phyloP scores from a whole-genome alignment of 31 red algal genomes.

The Porphyra umbilicalis region DNA sequence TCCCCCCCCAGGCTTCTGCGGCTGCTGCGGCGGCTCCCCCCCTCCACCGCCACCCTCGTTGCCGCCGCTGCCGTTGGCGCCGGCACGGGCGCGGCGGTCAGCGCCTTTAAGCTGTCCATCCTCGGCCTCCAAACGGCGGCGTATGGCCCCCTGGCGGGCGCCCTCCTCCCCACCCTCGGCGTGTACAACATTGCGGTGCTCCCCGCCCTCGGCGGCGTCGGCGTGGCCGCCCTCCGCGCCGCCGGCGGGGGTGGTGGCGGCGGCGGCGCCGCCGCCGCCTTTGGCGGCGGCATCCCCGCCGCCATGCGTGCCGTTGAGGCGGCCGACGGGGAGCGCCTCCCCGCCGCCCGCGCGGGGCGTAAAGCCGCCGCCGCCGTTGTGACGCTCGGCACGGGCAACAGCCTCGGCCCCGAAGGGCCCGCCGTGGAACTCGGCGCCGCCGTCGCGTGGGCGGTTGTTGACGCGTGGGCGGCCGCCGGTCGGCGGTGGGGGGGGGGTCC shows the following conservation, averaged over 20 bases:
- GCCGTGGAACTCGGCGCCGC: constrained; percentile 35
- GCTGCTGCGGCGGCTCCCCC: background rate
- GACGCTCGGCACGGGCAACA: constrained; percentile 35
- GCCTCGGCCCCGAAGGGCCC: constrained; percentile 30
- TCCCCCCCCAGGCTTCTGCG: background rate
- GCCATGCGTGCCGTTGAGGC: background rate
- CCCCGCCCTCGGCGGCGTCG: constrained; percentile 18
- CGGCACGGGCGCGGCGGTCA: constrained; percentile 7
- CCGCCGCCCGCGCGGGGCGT: background rate
- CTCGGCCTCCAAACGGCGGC: background rate
- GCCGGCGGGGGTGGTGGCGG: background rate
- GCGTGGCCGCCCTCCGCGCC: constrained; percentile 13
- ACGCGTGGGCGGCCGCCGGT: constrained; percentile 1
- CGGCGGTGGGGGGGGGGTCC: background rate
- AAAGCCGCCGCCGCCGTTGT: constrained; percentile 25
- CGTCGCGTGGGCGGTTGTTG: constrained; percentile 5
- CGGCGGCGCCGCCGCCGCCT: constrained; percentile 8
- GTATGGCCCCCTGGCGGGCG: constrained; percentile 29
- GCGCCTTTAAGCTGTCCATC: constrained; percentile 26
- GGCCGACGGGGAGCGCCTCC: constrained; percentile 6
- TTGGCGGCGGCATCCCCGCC: constrained; percentile 4
- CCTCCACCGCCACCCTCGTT: background rate
- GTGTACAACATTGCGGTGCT: constrained; percentile 23
- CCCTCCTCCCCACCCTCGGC: constrained; percentile 4
- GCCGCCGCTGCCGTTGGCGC: constrained; percentile 12